phyloP scores from a whole-genome alignment of 495 filamentous ascomycete species.

The Platismatia glauca region DNA sequence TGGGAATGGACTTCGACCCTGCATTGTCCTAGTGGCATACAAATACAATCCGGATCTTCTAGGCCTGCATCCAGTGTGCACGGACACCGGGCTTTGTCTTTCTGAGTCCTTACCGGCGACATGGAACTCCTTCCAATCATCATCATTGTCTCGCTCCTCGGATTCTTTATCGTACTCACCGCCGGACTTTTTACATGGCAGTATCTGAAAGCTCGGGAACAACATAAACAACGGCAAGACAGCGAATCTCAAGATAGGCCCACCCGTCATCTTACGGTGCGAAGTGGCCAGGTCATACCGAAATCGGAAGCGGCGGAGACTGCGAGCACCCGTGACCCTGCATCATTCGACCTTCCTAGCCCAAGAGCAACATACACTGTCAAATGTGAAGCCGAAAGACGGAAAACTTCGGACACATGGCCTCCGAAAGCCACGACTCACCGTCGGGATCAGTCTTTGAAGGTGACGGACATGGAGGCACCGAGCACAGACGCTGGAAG shows the following conservation, averaged over 20 bases:
- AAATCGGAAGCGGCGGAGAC: conserved; percentile 16
- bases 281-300: conserved; percentile 22
- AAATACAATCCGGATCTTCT: neutral
- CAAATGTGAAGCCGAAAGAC: conserved; percentile 5
- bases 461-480: neutral
- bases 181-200: conserved; percentile 21
- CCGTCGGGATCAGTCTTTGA: neutral
- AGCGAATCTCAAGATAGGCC: conserved; percentile 10
- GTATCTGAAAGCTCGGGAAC: conserved; percentile 11
- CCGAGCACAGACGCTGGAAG: neutral
- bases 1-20: neutral
- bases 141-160: conserved; percentile 23
- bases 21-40: conserved; percentile 7
- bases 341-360: conserved; percentile 20
- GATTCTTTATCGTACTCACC: conserved; percentile 21
- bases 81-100: neutral
- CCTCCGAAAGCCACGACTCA: neutral
- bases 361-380: conserved; percentile 10
- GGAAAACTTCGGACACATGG: neutral
- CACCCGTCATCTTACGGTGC: conserved; percentile 22
- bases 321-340: conserved; percentile 17
- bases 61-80: neutral
- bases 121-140: conserved; percentile 26
- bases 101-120: neutral
- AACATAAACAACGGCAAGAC: conserved; percentile 6